Base-by-base conservation (phyloP, 345 rosid species). In the Aegle marmelos region DNA sequence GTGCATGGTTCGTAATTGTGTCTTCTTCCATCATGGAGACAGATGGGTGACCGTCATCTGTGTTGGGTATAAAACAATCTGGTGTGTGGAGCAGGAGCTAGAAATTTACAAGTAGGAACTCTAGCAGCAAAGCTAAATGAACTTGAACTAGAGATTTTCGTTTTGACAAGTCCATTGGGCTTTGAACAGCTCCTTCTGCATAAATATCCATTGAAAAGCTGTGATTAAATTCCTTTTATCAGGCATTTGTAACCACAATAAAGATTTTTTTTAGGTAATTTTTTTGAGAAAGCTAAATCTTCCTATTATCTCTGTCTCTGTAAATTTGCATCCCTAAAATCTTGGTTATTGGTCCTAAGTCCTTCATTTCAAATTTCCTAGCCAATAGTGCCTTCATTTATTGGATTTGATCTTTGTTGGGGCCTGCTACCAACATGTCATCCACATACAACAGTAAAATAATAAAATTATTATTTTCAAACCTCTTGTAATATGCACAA, bases 11-110 rank as follows among this genome's bases (percentile, higher is more conserved):
- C 24, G 54, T 56, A 59, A 33, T 79, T 39, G 72, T 63, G 36
- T 54, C 66, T 84, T 84, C 87, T 50, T 82, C 88, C 53, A 79
- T 34, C n/a, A 41, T 70, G 57, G 86, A 82, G 70, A 77, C 76
- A 71, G 85, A 77, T 37, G 85, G 85, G 75, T 83, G 84, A 34
- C 87, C 87, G 19, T 87, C 97, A 81, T 86, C 77, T 19, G 90
- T 72, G 72, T 86, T 76, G 36, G 88, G 81, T 73, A 79, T 58
- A 25, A 79, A 80, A 84, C 75, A 86, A 79, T 69, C 84, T 86
- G 62, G 79, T 83, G 76, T 72, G 72, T 27, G 27, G 67, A 34
- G 4, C 5, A 21, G 76, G 48, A 37, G 39, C 53, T 0, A 60
- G 75, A 77, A 70, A 30, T 78, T 71, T 75, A 28, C 17, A 73